These are phyloP conservation scores for Metschnikowia gruessii DNA, from an alignment of 805 yeast genomes.

Conservation along the genomic window DNA sequence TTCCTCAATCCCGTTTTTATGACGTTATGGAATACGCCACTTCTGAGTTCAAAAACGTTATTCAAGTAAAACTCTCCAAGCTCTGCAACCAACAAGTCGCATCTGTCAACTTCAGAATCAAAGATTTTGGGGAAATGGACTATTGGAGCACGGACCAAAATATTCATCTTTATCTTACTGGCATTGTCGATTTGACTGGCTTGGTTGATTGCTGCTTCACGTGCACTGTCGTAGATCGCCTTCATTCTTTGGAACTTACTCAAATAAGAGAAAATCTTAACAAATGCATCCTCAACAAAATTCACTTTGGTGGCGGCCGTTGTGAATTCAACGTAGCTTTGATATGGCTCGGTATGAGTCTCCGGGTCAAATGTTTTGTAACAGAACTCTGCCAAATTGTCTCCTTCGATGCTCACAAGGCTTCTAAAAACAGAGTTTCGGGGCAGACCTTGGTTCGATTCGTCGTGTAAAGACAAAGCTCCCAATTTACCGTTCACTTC, in stretches of 20 bases:
- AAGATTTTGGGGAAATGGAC: conserved; percentile 68
- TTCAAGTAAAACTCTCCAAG: conserved; percentile 78
- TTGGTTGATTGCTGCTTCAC: conserved; percentile 84
- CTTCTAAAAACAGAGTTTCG: conserved; percentile 58
- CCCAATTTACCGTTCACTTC: conserved; percentile 72
- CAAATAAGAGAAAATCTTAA: conserved; percentile 62
- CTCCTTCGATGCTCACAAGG: conserved; percentile 76
- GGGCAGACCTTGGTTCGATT: conserved; percentile 61
- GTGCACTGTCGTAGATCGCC: conserved; percentile 80
- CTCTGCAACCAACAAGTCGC: conserved; percentile 65
- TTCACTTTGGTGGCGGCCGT: conserved; percentile 75
- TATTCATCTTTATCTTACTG: conserved; percentile 63
- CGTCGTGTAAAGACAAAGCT: conserved; percentile 74
- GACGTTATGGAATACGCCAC: conserved; percentile 42
- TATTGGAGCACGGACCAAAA: conserved; percentile 77
- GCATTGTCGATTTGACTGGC: conserved; percentile 63
- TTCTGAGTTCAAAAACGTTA: conserved; percentile 50
- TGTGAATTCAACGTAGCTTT: conserved; percentile 56
- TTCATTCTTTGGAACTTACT: conserved; percentile 83
- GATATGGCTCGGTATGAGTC: conserved; percentile 48
- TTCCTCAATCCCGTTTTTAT: conserved; percentile 70
- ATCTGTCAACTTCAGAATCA: conserved; percentile 36
- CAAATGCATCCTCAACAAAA: conserved; percentile 78
- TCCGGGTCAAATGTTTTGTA: conserved; percentile 75
- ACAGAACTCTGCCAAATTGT: conserved; percentile 72